Evolutionary conservation across 2,329 filamentous ascomycete genomes (phyloP).

Genomic region (Alternaria sp.): DNA sequence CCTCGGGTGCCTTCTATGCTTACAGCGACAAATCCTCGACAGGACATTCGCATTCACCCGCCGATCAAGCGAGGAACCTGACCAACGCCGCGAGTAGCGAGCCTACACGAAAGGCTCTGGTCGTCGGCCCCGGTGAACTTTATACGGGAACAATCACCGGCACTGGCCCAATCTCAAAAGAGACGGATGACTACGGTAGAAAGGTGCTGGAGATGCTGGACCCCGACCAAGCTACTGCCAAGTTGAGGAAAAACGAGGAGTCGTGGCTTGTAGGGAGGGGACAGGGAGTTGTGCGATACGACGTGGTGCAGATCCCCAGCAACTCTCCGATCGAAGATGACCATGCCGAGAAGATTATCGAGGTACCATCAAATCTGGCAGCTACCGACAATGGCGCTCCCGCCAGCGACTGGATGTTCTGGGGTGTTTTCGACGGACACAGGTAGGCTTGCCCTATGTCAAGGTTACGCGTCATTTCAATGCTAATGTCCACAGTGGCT

Average conservation of each 20-base stretch:
- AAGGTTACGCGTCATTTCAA: background rate
- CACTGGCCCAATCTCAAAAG: slow-evolving; percentile 87
- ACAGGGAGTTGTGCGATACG: slow-evolving; percentile 91
- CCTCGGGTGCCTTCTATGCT: slow-evolving; percentile 79
- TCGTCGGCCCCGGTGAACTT: slow-evolving; percentile 90
- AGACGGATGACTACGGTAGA: slow-evolving; percentile 82
- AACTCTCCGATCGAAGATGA: slow-evolving; percentile 99
- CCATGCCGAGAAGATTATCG: slow-evolving; percentile 96
- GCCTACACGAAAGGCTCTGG: slow-evolving; percentile 71
- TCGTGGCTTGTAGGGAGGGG: slow-evolving; percentile 91
- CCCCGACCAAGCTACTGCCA: slow-evolving; percentile 90
- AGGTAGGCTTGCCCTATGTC: slow-evolving; percentile 66
- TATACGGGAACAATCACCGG: slow-evolving; percentile 87
- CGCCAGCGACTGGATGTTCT: slow-evolving; percentile 97
- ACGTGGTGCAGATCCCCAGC: slow-evolving; percentile 90
- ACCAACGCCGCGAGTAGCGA: slow-evolving; percentile 55
- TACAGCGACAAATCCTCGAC: slow-evolving; percentile 61
- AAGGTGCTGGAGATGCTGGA: slow-evolving; percentile 96
- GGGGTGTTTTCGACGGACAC: slow-evolving; percentile 98
- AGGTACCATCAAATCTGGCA: slow-evolving; percentile 73
- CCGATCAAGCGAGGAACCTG: slow-evolving; percentile 45
- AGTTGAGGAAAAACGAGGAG: slow-evolving; percentile 87
- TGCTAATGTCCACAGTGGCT: slow-evolving; percentile 69
- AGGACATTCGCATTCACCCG: slow-evolving; percentile 31
- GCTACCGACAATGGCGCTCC: slow-evolving; percentile 63